Evolutionary conservation across 352 stramenopile species (phyloP).

Genomic region (Peronospora farinosa): DNA sequence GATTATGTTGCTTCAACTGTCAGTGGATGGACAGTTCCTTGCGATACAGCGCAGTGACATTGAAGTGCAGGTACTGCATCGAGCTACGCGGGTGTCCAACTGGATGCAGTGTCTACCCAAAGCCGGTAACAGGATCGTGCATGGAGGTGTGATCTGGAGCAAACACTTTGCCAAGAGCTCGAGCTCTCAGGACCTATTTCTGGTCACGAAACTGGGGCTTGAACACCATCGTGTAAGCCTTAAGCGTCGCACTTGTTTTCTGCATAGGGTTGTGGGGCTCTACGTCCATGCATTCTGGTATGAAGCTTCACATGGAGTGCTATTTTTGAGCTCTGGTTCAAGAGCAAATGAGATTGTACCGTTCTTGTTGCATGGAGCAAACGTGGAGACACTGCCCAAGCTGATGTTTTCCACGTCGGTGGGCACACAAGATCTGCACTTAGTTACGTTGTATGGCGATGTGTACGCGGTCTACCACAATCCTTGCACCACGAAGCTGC

Average conservation of each 20-base stretch:
- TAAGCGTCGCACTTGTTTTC: slow-evolving; percentile 46
- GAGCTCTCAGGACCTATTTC: slow-evolving; percentile 67
- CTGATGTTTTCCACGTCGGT: slow-evolving; percentile 67
- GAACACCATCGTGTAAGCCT: slow-evolving; percentile 67
- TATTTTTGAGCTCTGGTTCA: slow-evolving; percentile 65
- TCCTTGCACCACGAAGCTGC: slow-evolving; percentile 45
- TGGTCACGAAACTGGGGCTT: slow-evolving; percentile 67
- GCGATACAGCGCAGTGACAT: slow-evolving; percentile 78
- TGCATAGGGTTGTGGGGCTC: slow-evolving; percentile 54
- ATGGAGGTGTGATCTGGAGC: slow-evolving; percentile 60
- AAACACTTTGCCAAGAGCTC: slow-evolving; percentile 33
- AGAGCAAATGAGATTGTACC: slow-evolving; percentile 74
- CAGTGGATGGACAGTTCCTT: slow-evolving; percentile 58
- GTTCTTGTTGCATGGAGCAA: slow-evolving; percentile 51
- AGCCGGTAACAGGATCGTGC: slow-evolving; percentile 52
- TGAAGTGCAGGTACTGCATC: slow-evolving; percentile 65
- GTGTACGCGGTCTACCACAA: slow-evolving; percentile 65
- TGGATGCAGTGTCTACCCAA: slow-evolving; percentile 74
- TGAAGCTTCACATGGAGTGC: slow-evolving; percentile 42
- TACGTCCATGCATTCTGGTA: slow-evolving; percentile 78
- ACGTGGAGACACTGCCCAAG: slow-evolving; percentile 59
- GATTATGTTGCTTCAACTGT: slow-evolving; percentile 44
- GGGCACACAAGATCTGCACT: slow-evolving; percentile 42
- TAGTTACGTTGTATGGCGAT: slow-evolving; percentile 63
- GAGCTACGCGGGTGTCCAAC: slow-evolving; percentile 39